Base-by-base conservation (phyloP, 2,329 filamentous ascomycete genomes). In the Colletotrichum ledebouriae region DNA sequence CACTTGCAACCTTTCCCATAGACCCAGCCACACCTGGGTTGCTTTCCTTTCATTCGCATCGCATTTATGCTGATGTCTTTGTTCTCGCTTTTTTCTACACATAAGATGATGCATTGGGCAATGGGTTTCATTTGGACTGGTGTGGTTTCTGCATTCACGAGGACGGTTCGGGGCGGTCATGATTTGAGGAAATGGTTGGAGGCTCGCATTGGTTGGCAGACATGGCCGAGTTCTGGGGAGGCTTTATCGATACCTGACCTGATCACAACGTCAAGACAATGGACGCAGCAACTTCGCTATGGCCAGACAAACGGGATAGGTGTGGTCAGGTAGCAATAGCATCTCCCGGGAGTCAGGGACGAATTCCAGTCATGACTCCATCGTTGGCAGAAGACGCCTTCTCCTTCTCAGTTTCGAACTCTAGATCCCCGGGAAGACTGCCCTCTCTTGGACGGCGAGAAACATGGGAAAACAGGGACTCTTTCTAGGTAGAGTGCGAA, bases 21-120 rank as follows among this genome's bases (percentile, higher is more conserved):
- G 61, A 59, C 39, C 41, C 47, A 33, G 37, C 11, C n/a, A 37
- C 55, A 6, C 17, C 20, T 15, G 50, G 29, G 46, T 42, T 3
- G 25, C 41, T 44, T 53, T 46, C 17, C 63, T 41, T 46, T 17
- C 42, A 55, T 44, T 33, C 44, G 47, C 46, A 56, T 49, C 50
- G 55, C 50, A 44, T 20, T 15, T 57, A 61, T 50, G 58, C 39
- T 34, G 58, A 15, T 66, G 53, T 29, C 33, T 5, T 34, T 49
- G 59, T 59, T 63, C 15, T 44, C 46, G 13, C 42, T 68, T 20
- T 69, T 50, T 59, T 46, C 53, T 34, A 41, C 56, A 58, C 68
- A 64, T 50, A 70, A 59, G 59, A 63, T 50, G 68, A 69, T 47
- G 68, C 68, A 70, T 70, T 70, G 68, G 68, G 69, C 37, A 61